A percentile compares a stretch with the other conserved stretches of the same genome.
Evolutionary conservation across 73 alveolate genomes (phyloP).

Genomic region (Paramecium sexaurelia): DNA sequence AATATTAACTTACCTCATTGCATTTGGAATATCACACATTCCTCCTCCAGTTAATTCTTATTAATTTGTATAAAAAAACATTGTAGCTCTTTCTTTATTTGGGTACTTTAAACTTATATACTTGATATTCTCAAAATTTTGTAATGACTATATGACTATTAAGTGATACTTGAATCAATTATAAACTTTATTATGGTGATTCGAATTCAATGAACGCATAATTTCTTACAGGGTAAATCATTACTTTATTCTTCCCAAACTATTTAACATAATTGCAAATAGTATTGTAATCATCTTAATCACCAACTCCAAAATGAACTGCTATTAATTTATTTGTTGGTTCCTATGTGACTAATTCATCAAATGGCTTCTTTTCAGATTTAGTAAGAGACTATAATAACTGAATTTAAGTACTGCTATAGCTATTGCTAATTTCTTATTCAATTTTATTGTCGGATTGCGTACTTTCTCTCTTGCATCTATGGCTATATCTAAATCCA

Average conservation of each 20-base stretch:
- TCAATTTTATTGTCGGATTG: constrained; percentile 12
- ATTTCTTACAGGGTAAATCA: constrained; percentile 61
- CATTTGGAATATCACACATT: constrained; percentile 64
- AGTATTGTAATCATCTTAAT: constrained; percentile 59
- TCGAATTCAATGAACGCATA: constrained; percentile 61
- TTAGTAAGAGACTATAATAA: constrained; percentile 1
- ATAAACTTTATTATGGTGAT: neutral
- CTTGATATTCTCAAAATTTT: constrained; percentile 43
- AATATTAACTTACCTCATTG: constrained; percentile 61
- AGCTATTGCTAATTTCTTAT: constrained; percentile 51
- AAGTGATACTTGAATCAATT: neutral
- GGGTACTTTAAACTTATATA: constrained; percentile 41
- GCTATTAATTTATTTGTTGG: constrained; percentile 62
- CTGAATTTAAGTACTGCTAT: neutral
- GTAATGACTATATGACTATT: neutral
- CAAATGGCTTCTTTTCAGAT: constrained; percentile 51
- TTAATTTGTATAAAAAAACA: constrained; percentile 59
- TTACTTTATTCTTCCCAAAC: constrained; percentile 54
- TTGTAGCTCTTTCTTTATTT: constrained; percentile 63
- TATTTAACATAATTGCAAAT: neutral
- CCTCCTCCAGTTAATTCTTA: constrained; percentile 49
- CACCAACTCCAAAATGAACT: constrained; percentile 67
- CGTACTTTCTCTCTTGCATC: constrained; percentile 41
- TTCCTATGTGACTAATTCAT: constrained; percentile 42
- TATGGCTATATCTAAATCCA: constrained; percentile 42